phyloP scores from a whole-genome alignment of 2,329 filamentous ascomycete genomes.

The Phyllachora maydis region DNA sequence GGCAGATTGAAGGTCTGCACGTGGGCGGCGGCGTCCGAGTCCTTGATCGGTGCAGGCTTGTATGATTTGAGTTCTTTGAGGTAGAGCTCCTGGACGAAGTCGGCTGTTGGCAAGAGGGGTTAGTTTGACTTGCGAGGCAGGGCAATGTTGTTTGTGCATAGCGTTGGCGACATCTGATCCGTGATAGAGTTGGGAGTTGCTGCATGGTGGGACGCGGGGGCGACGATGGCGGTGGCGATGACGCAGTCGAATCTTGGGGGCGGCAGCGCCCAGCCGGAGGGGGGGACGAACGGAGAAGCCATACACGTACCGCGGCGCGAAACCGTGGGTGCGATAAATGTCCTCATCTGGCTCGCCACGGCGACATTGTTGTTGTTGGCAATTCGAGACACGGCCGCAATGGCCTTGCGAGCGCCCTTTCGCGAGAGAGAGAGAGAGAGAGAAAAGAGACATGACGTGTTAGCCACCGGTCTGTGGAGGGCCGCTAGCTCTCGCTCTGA shows the following conservation, averaged over 20 bases:
- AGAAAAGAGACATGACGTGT: too few relatives aligned
- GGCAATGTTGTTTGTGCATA: conserved; percentile 3
- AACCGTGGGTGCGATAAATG: conserved; percentile 38
- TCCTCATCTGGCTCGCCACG: conserved; percentile 24
- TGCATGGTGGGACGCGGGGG: too few relatives aligned
- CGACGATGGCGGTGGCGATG: background rate
- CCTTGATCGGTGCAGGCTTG: conserved; percentile 71
- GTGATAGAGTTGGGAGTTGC: too few relatives aligned
- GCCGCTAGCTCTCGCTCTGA: too few relatives aligned
- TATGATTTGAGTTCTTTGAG: conserved; percentile 89
- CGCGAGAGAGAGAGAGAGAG: conserved; percentile 2
- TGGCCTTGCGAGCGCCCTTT: conserved; percentile 15
- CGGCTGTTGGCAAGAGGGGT: conserved; percentile 37
- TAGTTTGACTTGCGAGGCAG: too few relatives aligned
- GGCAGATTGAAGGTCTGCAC: conserved; percentile 75
- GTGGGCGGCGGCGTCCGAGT: conserved; percentile 71
- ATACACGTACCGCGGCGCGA: conserved; percentile 40
- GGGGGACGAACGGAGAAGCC: too few relatives aligned
- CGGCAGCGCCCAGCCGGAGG: too few relatives aligned
- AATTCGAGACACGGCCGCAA: conserved; percentile 26
- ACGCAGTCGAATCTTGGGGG: too few relatives aligned
- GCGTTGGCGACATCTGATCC: background rate
- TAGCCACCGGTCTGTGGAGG: too few relatives aligned
- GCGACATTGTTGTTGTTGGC: too few relatives aligned
- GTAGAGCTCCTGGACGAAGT: conserved; percentile 96